Evolutionary conservation across 2,329 filamentous ascomycete genomes (phyloP), one percentile per base, ranked within the genome.

Genomic region (Furcasterigmium sp.): DNA sequence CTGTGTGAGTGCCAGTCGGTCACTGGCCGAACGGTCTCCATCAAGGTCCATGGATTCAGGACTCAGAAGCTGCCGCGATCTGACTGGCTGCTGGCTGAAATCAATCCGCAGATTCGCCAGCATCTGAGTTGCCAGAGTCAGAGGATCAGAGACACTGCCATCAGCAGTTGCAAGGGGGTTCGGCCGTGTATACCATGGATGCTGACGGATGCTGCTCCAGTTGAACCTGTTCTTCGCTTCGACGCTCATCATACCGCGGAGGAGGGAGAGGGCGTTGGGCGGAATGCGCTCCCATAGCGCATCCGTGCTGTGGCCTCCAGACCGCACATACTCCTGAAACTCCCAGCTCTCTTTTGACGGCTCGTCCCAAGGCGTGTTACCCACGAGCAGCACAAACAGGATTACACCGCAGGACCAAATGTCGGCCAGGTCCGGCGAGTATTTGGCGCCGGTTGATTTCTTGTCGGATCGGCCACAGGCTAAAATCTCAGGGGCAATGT

Each of bases 351-450:
- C 76, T 28, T 78, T 69, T 3, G 90, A 91, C 0, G 93, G 93
- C 59, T 93, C 87, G 57, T 97, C 93, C 93, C 93, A 98, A 0
- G 93, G 93, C 2, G 93, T 98, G 60, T 98, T 98, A 9, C 93
- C 93, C 2, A 95, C 90, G 4, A 98, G 72, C 4, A 98, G 72
- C 28, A 97, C 93, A 58, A 98, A 98, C 4, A 98, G 73, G n/a
- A 98, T 94, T 42, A 98, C 90, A 26, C 93, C 93, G 55, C 91
- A 96, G 14, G 91, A 96, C 94, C 94, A 98, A 44, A 98, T 84
- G 59, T 98, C 93, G 29, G 88, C 87, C 34, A 88, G 67, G 48
- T 96, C 88, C 8, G 91, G 83, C 23, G 77, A 75, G 58, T 91
- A 91, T 43, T 85, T 81, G 38, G 60, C 56, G 20, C 75, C 69